Evolutionary conservation across 352 stramenopile genomes (phyloP), one percentile per base, ranked within the genome.

Genomic region (Phytophthora pisi): DNA sequence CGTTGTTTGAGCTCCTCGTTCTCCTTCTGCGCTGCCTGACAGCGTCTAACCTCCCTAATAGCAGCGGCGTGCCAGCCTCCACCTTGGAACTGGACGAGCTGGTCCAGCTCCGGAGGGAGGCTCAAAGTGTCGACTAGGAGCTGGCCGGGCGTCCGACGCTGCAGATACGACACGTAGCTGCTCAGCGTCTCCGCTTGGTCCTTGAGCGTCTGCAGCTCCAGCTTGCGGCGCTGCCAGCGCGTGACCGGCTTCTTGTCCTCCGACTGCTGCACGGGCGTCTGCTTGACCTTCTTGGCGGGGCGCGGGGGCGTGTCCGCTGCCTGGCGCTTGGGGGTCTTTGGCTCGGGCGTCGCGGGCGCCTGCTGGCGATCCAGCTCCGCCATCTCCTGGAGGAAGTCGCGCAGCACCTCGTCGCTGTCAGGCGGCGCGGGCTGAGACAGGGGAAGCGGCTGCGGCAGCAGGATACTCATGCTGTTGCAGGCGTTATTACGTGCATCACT

Each of bases 291-390:
- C 4, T 26, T 45, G 38, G 38, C 15, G 13, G 38, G 2, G 24
- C 40, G 53, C 30, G 53, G 38, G 3, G 20, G 20, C 20, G 61
- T 53, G 36, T 57, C 46, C 10, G 40, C 8, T 2, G 45, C 54
- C 8, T 46, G 42, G 5, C 45, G 45, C 30, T 68, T 68, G 4
- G 20, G 7, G 9, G 9, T 24, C 13, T 38, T 68, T 20, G 59
- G 30, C 58, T 59, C 36, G 5, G 49, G 58, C 11, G 34, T 59
- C 36, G 9, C 45, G 16, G 51, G 59, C 13, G 15, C 45, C 61
- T 76, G 66, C 58, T 79, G 70, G 1, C 65, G 69, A 47, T 81
- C 74, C 30, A 75, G 67, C 61, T 77, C 70, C 38, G 70, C 66
- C 74, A 78, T 79, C 24, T 81, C 74, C 34, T 79, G 66, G 11